phyloP scores from a whole-genome alignment of 2,329 filamentous ascomycete genomes.

The Malbranchea cinnamomea region DNA sequence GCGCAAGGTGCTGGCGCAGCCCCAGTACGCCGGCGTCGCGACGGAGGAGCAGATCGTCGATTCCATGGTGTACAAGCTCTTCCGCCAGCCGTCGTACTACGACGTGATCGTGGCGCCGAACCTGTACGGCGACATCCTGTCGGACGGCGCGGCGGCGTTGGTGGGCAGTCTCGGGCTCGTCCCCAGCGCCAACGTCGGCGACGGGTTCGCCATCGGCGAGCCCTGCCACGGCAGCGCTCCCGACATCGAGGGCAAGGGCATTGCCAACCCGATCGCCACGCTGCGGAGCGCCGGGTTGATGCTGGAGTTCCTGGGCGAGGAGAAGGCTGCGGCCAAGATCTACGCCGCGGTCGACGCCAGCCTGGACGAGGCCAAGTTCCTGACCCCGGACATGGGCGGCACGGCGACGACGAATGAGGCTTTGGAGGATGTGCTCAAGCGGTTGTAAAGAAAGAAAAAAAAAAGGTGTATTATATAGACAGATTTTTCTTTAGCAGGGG shows the following conservation, averaged over 20 bases:
- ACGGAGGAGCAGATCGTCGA: slow-evolving; percentile 98
- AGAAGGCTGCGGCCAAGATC: slow-evolving; percentile 73
- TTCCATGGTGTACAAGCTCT: slow-evolving; percentile 99
- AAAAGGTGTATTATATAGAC: neutral
- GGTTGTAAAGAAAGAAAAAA: slow-evolving; percentile 4
- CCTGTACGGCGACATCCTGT: slow-evolving; percentile 92
- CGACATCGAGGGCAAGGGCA: slow-evolving; percentile 82
- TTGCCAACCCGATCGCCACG: slow-evolving; percentile 94
- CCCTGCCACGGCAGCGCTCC: slow-evolving; percentile 94
- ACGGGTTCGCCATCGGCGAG: slow-evolving; percentile 90
- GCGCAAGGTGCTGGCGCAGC: slow-evolving; percentile 52
- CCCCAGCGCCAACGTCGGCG: slow-evolving; percentile 86
- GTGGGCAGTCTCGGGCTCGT: slow-evolving; percentile 87
- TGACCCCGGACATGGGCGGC: slow-evolving; percentile 85
- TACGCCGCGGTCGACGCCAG: slow-evolving; percentile 87
- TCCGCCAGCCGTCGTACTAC: slow-evolving; percentile 87
- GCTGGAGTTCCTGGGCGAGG: slow-evolving; percentile 88
- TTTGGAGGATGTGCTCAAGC: slow-evolving; percentile 63
- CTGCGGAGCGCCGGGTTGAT: slow-evolving; percentile 82
- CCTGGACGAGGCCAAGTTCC: slow-evolving; percentile 63
- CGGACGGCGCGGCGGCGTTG: slow-evolving; percentile 84
- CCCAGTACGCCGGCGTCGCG: slow-evolving; percentile 46
- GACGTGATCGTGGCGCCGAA: slow-evolving; percentile 97
- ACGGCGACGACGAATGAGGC: slow-evolving; percentile 75
- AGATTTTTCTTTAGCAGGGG: neutral